A percentile compares a stretch with the other conserved stretches of the same genome.
Conservation (phyloP, 441 rosid genomes). For the Gossypium davidsonii region DNA sequence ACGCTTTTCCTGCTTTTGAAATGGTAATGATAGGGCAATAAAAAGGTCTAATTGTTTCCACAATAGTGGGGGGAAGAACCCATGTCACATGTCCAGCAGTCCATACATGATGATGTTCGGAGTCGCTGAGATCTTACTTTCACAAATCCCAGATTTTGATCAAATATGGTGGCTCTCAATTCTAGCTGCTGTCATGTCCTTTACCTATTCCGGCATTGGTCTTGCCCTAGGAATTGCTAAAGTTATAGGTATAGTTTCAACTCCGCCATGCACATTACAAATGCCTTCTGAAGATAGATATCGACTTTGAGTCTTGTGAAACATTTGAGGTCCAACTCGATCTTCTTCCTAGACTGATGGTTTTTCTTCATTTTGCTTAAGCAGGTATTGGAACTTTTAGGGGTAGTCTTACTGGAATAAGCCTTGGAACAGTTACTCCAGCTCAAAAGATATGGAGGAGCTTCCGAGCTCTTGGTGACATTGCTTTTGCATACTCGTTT, state of each 20-base stretch:
- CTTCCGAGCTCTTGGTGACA: constrained; percentile 40
- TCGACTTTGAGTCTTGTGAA: too few relatives aligned
- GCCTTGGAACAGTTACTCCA: constrained; percentile 29
- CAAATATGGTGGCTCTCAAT: constrained; percentile 69
- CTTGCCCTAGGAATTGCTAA: constrained; percentile 52
- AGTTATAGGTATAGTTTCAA: constrained; percentile 40
- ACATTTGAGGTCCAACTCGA: neutral
- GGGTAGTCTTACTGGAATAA: constrained; percentile 38
- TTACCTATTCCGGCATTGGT: constrained; percentile 57
- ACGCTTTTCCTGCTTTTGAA: neutral
- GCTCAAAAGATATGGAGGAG: constrained; percentile 43
- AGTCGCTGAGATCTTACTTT: constrained; percentile 41
- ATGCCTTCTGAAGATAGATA: too few relatives aligned
- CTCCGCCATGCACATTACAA: neutral
- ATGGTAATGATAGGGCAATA: constrained; percentile 37
- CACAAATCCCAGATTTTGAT: constrained; percentile 60
- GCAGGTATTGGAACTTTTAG: constrained; percentile 32
- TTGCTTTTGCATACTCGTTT: constrained; percentile 40
- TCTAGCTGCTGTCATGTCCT: constrained; percentile 65
- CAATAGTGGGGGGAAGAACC: constrained; percentile 42
- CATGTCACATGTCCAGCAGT: constrained; percentile 57
- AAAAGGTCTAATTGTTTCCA: constrained; percentile 66
- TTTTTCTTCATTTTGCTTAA: neutral
- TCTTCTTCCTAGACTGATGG: neutral
- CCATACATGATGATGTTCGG: constrained; percentile 55